Conservation (phyloP, 2,329 filamentous ascomycete species). For the Ceratocystis harringtonii region DNA sequence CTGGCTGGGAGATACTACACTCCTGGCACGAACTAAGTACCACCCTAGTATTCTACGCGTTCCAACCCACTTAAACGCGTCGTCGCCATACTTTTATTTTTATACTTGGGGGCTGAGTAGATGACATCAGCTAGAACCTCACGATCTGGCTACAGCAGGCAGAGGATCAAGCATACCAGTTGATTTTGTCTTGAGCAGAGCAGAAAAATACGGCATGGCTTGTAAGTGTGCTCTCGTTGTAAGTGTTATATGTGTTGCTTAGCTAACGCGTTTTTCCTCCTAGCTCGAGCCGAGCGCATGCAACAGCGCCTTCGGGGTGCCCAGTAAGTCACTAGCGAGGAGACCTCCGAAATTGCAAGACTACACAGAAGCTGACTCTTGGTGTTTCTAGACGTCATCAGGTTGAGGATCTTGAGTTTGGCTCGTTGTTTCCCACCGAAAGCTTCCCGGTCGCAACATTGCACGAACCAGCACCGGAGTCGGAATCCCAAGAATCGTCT, state of each 20-base stretch:
- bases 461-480: background rate
- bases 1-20: background rate
- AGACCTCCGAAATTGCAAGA: slow-evolving; percentile 5
- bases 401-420: slow-evolving; percentile 45
- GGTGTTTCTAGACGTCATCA: slow-evolving; percentile 33
- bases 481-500: slow-evolving; percentile 6
- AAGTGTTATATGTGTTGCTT: background rate
- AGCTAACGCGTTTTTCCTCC: background rate
- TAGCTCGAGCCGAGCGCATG: slow-evolving; percentile 46
- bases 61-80: slow-evolving; percentile 1
- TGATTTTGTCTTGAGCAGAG: background rate
- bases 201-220: slow-evolving; percentile 9
- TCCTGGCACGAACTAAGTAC: slow-evolving; percentile 4
- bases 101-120: background rate
- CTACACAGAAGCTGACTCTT: slow-evolving; percentile 14
- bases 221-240: slow-evolving; percentile 6
- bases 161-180: background rate
- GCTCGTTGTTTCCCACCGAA: slow-evolving; percentile 13
- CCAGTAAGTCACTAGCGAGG: slow-evolving; percentile 31
- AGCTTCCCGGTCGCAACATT: slow-evolving; percentile 4
- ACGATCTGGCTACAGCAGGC: background rate
- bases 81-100: slow-evolving; percentile 6
- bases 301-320: slow-evolving; percentile 51
- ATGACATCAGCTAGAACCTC: slow-evolving; percentile 7
- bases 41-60: slow-evolving; percentile 10